These are phyloP conservation scores for Tylopilus orsonianus DNA, from an alignment of 1,284 basidiomycete genomes.

Conservation along the genomic window DNA sequence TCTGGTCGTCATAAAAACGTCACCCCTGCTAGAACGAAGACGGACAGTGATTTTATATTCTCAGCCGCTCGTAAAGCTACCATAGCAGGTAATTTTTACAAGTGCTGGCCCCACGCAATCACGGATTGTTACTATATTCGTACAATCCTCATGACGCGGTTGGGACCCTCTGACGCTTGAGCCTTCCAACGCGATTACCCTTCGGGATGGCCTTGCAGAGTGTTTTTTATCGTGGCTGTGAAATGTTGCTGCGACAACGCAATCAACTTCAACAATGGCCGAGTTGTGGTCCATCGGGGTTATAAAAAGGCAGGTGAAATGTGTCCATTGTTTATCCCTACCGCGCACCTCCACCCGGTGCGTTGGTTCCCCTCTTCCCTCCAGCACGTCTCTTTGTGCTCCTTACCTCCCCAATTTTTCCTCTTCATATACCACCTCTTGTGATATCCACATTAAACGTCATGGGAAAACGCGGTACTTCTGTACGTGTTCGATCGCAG, in stretches of 20 bases:
- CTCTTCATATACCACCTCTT: too few species aligned
- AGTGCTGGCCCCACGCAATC: conserved; percentile 34
- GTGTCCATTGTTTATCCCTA: conserved; percentile 1
- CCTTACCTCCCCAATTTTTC: too few species aligned
- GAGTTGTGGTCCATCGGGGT: conserved; percentile 5
- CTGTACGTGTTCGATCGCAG: too few species aligned
- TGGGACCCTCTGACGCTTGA: conserved; percentile 18
- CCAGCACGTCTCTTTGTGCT: too few species aligned
- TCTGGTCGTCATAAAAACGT: conserved; percentile 3
- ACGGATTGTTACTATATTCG: conserved; percentile 12
- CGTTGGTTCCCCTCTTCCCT: too few species aligned
- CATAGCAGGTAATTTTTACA: conserved; percentile 23
- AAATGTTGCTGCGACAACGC: conserved; percentile 22
- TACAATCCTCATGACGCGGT: conserved; percentile 12
- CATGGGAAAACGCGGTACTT: too few species aligned
- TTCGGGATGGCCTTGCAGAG: conserved; percentile 15
- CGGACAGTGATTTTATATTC: not conserved
- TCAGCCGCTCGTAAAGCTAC: conserved; percentile 28
- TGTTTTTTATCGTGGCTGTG: conserved; percentile 24
- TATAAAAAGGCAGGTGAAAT: conserved; percentile 21
- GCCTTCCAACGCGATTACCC: conserved; percentile 23
- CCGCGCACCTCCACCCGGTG: not conserved
- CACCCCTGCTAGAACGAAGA: not conserved
- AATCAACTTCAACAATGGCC: conserved; percentile 23
- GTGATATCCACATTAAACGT: not conserved